Evolutionary conservation across 2,329 filamentous ascomycete species (phyloP).

Genomic region (Penicillium aurantiogriseum): DNA sequence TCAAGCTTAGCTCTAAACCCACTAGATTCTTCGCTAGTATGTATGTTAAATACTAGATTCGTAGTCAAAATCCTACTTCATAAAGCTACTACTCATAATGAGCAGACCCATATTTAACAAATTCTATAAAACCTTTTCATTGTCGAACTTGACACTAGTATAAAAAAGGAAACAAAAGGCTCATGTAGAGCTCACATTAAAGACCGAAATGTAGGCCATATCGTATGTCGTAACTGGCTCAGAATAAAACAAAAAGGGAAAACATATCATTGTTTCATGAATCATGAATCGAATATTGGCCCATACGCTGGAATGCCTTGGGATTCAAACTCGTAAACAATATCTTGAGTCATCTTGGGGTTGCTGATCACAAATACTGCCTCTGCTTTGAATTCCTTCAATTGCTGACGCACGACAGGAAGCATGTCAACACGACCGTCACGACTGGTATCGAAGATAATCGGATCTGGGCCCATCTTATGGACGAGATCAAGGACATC

Average conservation of each 20-base stretch:
- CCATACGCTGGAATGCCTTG: slow-evolving; percentile 67
- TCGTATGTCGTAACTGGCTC: background rate
- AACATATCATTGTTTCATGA: slow-evolving; percentile 1
- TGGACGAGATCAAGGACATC: slow-evolving; percentile 58
- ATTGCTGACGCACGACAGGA: slow-evolving; percentile 54
- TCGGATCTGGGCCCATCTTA: slow-evolving; percentile 58
- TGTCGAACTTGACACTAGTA: background rate
- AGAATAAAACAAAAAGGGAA: background rate
- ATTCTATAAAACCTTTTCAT: background rate
- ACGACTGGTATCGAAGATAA: slow-evolving; percentile 65
- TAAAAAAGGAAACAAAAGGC: background rate
- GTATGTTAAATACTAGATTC: no score
- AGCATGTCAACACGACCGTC: slow-evolving; percentile 62
- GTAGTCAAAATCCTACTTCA: no score
- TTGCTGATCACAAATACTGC: slow-evolving; percentile 74
- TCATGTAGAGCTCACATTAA: background rate
- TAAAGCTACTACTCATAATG: no score
- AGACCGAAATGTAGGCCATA: background rate
- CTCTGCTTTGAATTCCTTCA: slow-evolving; percentile 52
- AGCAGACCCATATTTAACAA: no score
- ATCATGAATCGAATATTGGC: slow-evolving; percentile 68
- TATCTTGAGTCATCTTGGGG: slow-evolving; percentile 62
- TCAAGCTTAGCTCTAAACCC: no score
- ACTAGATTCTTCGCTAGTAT: no score
- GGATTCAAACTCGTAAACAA: slow-evolving; percentile 67